A percentile compares a stretch with the other conserved stretches of the same genome.
Conservation (phyloP, 2,329 filamentous ascomycete species). For the Sodiomyces alkalinus region DNA sequence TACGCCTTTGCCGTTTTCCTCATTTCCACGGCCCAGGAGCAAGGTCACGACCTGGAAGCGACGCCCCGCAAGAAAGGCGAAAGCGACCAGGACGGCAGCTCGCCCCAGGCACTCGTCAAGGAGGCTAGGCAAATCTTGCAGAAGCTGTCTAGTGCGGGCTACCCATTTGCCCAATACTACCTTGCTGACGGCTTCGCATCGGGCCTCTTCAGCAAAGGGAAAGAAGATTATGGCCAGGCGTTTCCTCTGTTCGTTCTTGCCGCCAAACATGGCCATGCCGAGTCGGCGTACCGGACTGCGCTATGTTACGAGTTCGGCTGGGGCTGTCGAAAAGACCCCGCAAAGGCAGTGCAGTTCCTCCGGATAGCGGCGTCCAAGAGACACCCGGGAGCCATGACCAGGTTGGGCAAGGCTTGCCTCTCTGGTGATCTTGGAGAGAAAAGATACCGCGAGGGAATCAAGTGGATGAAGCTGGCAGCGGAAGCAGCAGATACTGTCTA, state of each 20-base stretch:
- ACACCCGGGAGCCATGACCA: constrained; percentile 87
- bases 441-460: constrained; percentile 78
- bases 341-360: constrained; percentile 88
- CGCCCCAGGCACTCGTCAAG: constrained; percentile 56
- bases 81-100: constrained; percentile 28
- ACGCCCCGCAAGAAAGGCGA: constrained; percentile 28
- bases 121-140: constrained; percentile 87
- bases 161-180: constrained; percentile 97
- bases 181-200: constrained; percentile 89
- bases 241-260: constrained; percentile 88
- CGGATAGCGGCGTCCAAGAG: constrained; percentile 82
- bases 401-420: constrained; percentile 80
- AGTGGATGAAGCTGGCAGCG: constrained; percentile 88
- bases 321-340: constrained; percentile 80
- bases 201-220: constrained; percentile 87
- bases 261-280: constrained; percentile 92
- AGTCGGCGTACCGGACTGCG: constrained; percentile 84
- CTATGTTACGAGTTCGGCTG: constrained; percentile 97
- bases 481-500: constrained; percentile 86
- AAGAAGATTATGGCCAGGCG: constrained; percentile 78
- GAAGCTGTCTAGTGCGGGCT: constrained; percentile 70
- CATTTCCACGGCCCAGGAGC: constrained; percentile 75
- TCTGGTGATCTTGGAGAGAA: constrained; percentile 79
- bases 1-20: constrained; percentile 96
- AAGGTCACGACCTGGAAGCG: constrained; percentile 40